phyloP scores from a whole-genome alignment of 1,284 basidiomycete species.

The Malassezia pachydermatis region DNA sequence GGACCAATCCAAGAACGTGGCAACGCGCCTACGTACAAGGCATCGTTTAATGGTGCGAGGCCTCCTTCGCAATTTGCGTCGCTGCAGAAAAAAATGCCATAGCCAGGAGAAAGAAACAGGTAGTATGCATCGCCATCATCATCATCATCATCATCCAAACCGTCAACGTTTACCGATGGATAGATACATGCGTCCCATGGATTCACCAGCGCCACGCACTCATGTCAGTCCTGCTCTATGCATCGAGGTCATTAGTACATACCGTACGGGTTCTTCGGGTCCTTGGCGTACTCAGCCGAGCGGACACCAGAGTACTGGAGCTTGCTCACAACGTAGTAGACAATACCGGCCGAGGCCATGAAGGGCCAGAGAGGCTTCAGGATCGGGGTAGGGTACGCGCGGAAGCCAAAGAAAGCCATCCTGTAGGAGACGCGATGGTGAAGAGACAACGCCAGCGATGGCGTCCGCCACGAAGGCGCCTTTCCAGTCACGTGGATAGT shows the following conservation, averaged over 20 bases:
- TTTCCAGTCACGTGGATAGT: constrained; percentile 9
- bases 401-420: constrained; percentile 43
- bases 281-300: constrained; percentile 39
- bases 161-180: background rate
- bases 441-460: background rate
- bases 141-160: background rate
- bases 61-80: constrained; percentile 18
- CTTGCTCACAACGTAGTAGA: constrained; percentile 39
- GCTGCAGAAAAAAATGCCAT: constrained; percentile 3
- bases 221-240: background rate
- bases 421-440: background rate
- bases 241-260: background rate
- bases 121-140: background rate
- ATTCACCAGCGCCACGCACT: background rate
- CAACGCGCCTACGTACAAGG: too few species aligned
- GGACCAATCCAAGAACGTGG: too few species aligned
- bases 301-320: constrained; percentile 34
- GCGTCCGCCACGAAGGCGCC: constrained; percentile 1
- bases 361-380: constrained; percentile 45
- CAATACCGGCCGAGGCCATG: constrained; percentile 37
- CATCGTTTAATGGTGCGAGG: background rate
- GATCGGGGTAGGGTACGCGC: constrained; percentile 45
- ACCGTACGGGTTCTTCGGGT: constrained; percentile 48
- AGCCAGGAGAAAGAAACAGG: background rate
- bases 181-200: background rate